Base-by-base conservation (phyloP, 2,329 filamentous ascomycete genomes). In the Diaporthe vexans region DNA sequence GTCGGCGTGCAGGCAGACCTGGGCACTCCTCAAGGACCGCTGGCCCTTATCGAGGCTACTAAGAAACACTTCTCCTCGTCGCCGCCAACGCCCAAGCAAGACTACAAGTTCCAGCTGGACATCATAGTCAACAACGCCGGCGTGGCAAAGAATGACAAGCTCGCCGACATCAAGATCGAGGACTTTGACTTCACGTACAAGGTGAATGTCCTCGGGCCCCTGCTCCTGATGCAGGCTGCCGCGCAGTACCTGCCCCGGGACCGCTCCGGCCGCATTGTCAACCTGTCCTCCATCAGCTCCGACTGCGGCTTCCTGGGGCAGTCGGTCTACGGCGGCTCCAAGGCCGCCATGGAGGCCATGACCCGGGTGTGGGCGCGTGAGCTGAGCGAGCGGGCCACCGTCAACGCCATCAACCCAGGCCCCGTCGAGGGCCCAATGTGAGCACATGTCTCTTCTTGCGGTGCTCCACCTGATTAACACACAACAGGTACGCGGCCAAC, bases 81-180 rank as follows among this genome's bases (percentile, higher is more conserved):
- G 37, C 84, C 73, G 24, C 76, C 77, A 13, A 74, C 79, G 65
- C 78, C 77, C 8, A 24, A 29, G 24, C 57, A 59, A 5, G 80
- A 83, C 74, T 85, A 86, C 72, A 75, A 68, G 9, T 90, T 95
- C 81, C 90, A 92, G 79, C 88, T 97, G 79, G 94, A 97, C 84
- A 94, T 97, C 76, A 86, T 97, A 71, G 86, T 97, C 86, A 97
- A 97, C 88, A 97, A 97, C 82, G 95, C 95, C 40, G 95, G 94
- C 71, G 85, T 92, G 9, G 86, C 90, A 43, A 85, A 89, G 52
- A 96, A 97, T 84, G 89, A 92, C 78, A 81, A 85, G 35, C 84
- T 94, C 33, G 88, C 90, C 68, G 89, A 93, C 37, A 89, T 94
- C 76, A 89, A 88, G 5, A 80, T 87, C 8, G 87, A 87, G 17